A percentile compares a stretch with the other conserved stretches of the same genome.
Evolutionary conservation across 306 rosid species (phyloP).

Genomic region (Cucumis cinereus): DNA sequence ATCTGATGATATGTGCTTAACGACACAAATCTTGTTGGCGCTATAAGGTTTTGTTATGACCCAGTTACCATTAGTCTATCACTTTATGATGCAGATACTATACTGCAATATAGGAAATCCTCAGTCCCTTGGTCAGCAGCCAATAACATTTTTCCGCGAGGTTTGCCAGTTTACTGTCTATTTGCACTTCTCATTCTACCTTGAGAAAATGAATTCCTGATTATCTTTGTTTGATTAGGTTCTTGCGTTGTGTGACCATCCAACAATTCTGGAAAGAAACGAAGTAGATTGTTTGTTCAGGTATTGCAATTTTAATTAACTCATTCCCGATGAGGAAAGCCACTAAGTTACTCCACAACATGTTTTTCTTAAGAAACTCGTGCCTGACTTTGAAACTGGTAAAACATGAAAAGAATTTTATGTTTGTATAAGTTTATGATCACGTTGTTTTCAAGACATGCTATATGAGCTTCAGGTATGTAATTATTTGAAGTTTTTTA

Average conservation of each 20-base stretch:
- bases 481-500: background rate
- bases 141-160: slow-evolving; percentile 90
- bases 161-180: slow-evolving; percentile 28
- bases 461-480: background rate
- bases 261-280: slow-evolving; percentile 59
- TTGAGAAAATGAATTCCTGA: slow-evolving; percentile 10
- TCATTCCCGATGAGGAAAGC: background rate
- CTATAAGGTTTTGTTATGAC: background rate
- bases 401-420: background rate
- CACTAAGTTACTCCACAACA: background rate
- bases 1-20: background rate
- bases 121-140: slow-evolving; percentile 90
- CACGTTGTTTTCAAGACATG: background rate
- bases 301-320: slow-evolving; percentile 21
- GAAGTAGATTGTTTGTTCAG: slow-evolving; percentile 91
- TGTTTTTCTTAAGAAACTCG: background rate
- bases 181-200: background rate
- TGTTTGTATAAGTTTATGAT: background rate
- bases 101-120: slow-evolving; percentile 98
- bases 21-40: background rate
- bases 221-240: slow-evolving; percentile 30
- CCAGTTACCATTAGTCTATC: background rate
- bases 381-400: background rate
- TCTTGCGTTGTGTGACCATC: slow-evolving; percentile 82
- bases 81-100: slow-evolving; percentile 38